A percentile compares a stretch with the other conserved stretches of the same genome.
phyloP scores from a whole-genome alignment of 768 basidiomycete genomes.

The Mycena maculata region DNA sequence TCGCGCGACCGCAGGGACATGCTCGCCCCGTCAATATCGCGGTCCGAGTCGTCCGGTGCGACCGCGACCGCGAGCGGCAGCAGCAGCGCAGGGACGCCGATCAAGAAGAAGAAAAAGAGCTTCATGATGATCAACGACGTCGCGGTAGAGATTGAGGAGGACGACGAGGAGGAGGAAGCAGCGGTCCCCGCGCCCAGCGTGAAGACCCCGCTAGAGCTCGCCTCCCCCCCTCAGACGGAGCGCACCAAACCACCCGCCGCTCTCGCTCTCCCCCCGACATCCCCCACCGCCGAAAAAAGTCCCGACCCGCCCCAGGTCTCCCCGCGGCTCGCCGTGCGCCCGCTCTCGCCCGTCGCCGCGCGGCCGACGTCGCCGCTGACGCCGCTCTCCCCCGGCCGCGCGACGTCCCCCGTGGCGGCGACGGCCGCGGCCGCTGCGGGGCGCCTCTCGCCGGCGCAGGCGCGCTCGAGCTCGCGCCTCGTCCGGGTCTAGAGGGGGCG shows the following conservation, averaged over 20 bases:
- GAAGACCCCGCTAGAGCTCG: background rate
- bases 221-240: background rate
- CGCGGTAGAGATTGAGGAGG: conserved; percentile 32
- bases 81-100: background rate
- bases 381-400: background rate
- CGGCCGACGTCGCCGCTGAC: background rate
- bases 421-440: background rate
- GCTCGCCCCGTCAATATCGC: background rate
- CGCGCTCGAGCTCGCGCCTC: conserved; percentile 31
- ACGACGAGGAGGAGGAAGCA: conserved; percentile 8
- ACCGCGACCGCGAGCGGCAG: background rate
- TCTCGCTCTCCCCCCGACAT: background rate
- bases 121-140: conserved; percentile 31
- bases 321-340: conserved; percentile 15
- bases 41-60: background rate
- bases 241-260: background rate
- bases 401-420: background rate
- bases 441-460: conserved; percentile 25
- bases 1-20: conserved; percentile 3
- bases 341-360: conserved; percentile 8
- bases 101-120: conserved; percentile 28
- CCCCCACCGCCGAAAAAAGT: background rate
- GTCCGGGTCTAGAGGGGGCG: too few species aligned
- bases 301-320: background rate
- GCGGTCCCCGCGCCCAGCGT: background rate